Evolutionary conservation across 148 eudicot genomes (phyloP).

Genomic region (Cornus kousa): DNA sequence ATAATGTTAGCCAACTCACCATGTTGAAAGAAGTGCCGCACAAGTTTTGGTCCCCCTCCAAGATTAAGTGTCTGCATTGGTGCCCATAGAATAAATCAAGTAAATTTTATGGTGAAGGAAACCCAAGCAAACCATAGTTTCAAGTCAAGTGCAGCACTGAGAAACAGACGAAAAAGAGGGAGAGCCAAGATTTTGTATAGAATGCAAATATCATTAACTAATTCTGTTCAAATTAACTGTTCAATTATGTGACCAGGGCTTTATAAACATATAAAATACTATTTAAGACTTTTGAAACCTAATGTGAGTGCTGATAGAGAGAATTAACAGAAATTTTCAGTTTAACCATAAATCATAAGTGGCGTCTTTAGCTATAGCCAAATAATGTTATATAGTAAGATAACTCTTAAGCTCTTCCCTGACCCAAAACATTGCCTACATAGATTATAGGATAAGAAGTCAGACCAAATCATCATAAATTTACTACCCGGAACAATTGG

Average conservation of each 20-base stretch:
- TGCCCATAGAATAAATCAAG: not conserved
- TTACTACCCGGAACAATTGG: not conserved
- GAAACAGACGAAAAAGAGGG: not conserved
- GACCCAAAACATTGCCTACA: not conserved
- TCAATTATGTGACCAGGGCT: not conserved
- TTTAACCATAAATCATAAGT: not conserved
- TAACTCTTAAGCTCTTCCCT: not conserved
- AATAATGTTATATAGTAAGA: too few relatives aligned
- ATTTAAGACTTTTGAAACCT: not conserved
- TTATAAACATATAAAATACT: not conserved
- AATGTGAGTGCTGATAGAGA: not conserved
- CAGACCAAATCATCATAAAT: not conserved
- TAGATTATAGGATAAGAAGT: not conserved
- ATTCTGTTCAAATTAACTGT: not conserved
- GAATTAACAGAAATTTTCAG: not conserved
- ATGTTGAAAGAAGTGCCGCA: constrained; percentile 11
- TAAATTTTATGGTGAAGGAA: not conserved
- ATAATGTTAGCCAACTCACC: constrained; percentile 26
- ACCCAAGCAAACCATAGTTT: not conserved
- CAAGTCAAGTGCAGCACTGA: not conserved
- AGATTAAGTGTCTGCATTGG: constrained; percentile 26
- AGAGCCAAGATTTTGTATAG: not conserved
- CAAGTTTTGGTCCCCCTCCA: constrained; percentile 25
- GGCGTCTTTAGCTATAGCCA: too few relatives aligned
- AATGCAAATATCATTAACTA: not conserved